Evolutionary conservation across 352 stramenopile species (phyloP).

Genomic region (Phytophthora brassicae): DNA sequence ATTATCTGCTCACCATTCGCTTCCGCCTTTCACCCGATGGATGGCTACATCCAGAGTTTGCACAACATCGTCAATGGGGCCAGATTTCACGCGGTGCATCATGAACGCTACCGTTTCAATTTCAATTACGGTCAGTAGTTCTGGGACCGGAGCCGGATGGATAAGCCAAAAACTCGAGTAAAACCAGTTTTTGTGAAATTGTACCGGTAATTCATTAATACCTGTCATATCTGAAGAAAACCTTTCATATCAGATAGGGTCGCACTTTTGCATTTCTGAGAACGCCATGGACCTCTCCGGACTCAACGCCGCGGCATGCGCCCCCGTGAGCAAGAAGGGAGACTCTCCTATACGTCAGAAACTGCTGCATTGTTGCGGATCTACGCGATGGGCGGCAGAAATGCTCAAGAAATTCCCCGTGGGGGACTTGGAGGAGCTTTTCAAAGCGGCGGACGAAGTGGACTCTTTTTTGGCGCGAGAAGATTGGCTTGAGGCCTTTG

Average conservation of each 20-base stretch:
- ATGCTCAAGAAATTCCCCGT: conserved; percentile 49
- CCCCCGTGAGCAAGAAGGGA: conserved; percentile 15
- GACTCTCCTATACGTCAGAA: conserved; percentile 36
- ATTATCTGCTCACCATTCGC: conserved; percentile 70
- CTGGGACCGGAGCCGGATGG: no score
- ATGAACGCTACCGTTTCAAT: conserved; percentile 72
- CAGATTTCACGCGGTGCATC: conserved; percentile 65
- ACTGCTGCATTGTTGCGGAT: conserved; percentile 69
- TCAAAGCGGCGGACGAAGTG: conserved; percentile 39
- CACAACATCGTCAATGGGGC: conserved; percentile 68
- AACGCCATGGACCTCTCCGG: conserved; percentile 31
- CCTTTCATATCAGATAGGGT: no score
- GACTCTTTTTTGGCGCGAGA: conserved; percentile 42
- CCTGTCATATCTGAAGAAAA: conserved; percentile 3
- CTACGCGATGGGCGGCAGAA: conserved; percentile 44
- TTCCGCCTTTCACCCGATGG: conserved; percentile 69
- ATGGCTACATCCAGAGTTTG: conserved; percentile 68
- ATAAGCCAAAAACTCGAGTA: no score
- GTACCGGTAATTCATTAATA: not conserved
- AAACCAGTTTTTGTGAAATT: no score
- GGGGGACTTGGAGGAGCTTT: conserved; percentile 41
- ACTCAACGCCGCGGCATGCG: conserved; percentile 46
- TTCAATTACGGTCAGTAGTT: conserved; percentile 82
- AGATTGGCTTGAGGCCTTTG: conserved; percentile 77
- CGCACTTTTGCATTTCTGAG: conserved; percentile 1